Evolutionary conservation across 768 basidiomycete species (phyloP), one percentile per base, ranked within the genome.

Genomic region (Suillus brevipes): DNA sequence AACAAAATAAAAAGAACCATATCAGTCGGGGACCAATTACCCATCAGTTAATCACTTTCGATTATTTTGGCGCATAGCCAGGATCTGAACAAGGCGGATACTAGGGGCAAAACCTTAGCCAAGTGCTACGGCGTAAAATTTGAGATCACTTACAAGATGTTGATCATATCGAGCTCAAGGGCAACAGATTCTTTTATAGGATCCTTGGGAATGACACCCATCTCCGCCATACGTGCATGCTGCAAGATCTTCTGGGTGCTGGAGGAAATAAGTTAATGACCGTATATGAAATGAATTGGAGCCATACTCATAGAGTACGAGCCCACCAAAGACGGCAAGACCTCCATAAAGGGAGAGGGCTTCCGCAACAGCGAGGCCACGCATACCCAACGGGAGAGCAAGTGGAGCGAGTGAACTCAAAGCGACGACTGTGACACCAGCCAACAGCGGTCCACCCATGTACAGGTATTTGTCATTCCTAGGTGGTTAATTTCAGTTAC

Each of bases 381-480:
- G 88, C 65, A 93, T 77, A 62, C 92, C 91, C 68, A 93, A 85
- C 14, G 94, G 92, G n/a, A 95, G 85, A 23, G 89, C 86, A 88
- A 96, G 89, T 0, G 94, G 94, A 12, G 94, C 94, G 50, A 97
- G 78, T n/a, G 89, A 89, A 71, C 89, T 88, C 37, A 94, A 83
- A 28, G 94, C 92, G 23, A 96, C 91, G 23, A 95, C 92, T 16
- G 92, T 92, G 13, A 97, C 86, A 64, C 94, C 94, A 18, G 93
- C 94, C 36, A 97, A 83, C 52, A 96, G 86, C 5, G 94, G 93
- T 10, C 92, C 94, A 37, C 94, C 94, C 79, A 93, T 85, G 74
- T 91, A 89, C 43, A 96, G 78, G 74, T 91, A 96, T 73, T 87
- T 89, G 77, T 95, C 94, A 70, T 87, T 92, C 65, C 85, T 85